phyloP scores from a whole-genome alignment of 1,284 basidiomycete species.

The Ustilago nuda region DNA sequence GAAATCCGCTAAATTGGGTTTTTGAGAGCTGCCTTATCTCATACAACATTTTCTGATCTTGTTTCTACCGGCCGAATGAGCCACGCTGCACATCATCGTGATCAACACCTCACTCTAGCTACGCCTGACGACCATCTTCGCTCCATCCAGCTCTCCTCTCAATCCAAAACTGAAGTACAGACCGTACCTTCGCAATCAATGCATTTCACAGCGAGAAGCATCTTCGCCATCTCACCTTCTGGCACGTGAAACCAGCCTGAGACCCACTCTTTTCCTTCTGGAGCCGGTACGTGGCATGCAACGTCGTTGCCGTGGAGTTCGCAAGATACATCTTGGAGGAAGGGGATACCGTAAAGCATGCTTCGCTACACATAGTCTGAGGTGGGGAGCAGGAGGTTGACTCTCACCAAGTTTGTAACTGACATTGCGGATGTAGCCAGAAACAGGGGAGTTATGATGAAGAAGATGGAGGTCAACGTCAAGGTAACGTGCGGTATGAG shows the following conservation, averaged over 20 bases:
- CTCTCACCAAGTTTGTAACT: neutral
- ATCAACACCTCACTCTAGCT: neutral
- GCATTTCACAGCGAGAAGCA: neutral
- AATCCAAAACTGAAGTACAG: neutral
- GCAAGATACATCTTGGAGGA: neutral
- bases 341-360: neutral
- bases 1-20: neutral
- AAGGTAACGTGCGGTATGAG: neutral
- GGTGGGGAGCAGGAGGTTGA: neutral
- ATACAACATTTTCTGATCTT: conserved; percentile 5
- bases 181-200: neutral
- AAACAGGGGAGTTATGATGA: neutral
- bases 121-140: neutral
- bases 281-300: neutral
- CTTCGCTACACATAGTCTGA: neutral
- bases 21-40: conserved; percentile 27
- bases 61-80: conserved; percentile 20
- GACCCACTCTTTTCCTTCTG: neutral
- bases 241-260: neutral
- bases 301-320: neutral
- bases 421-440: neutral
- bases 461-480: neutral
- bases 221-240: neutral
- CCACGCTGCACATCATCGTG: neutral
- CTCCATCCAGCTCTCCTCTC: neutral